Base-by-base conservation (phyloP, 1,139 yeast species). In the Saccharomyces hybrid region DNA sequence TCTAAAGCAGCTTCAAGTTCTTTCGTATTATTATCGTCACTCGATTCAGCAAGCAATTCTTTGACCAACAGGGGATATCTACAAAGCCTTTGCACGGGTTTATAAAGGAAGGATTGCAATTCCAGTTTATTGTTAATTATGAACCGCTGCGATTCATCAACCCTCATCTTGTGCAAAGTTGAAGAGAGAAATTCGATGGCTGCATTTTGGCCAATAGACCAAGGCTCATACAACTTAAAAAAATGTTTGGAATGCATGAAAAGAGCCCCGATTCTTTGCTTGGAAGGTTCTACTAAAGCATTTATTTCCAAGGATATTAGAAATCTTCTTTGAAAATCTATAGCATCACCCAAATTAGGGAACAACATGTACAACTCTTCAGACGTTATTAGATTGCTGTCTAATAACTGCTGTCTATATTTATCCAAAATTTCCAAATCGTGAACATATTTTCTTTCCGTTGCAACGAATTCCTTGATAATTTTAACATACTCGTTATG, bases 81-180 rank as follows among this genome's bases (percentile, higher is more conserved):
- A 75, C 97, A 89, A 31, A 93, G 78, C 62, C 99, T 80, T 74
- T 93, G 99, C 47, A 93, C 89, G 0, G 99, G 99, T 70, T 93
- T 93, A 63, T 93, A 81, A 50, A 95, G 78, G 69, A 88, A 88
- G 53, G 95, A 85, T 66, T 89, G 98, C 53, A 93, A 76, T 70
- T 93, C 99, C 69, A 90, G 85, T 42, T 89, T 87, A 28, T 95
- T 95, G 60, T 86, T 95, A 56, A 93, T 81, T 48, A 90, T 73
- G 51, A 78, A 73, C 44, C 8, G 16, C 44, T 38, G 44, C 2
- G 44, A 38, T 38, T 62, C 62, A 2, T 60, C 53, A 26, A 59
- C 57, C 32, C 62, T 62, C 56, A 65, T 59, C 47, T 62, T 63
- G 42, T 65, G 70, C 52, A 46, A 75, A 66, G 38, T 84, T 53